These are phyloP conservation scores for Lentinula sp. DNA, from an alignment of 768 basidiomycete genomes.

Conservation along the genomic window DNA sequence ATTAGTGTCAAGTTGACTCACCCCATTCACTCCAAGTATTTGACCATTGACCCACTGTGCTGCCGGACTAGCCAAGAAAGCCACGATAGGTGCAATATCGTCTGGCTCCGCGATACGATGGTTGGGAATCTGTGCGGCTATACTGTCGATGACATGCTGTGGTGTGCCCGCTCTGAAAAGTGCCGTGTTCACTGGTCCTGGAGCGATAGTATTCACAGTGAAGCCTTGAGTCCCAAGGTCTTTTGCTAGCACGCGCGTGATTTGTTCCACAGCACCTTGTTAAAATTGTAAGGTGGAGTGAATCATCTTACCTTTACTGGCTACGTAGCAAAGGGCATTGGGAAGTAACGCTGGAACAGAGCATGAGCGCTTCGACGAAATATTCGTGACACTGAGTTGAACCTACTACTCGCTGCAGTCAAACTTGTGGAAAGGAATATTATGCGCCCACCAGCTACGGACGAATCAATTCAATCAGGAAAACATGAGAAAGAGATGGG, in stretches of 20 bases:
- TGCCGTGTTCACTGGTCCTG: slow-evolving; percentile 50
- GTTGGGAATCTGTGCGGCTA: slow-evolving; percentile 39
- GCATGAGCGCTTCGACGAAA: not conserved
- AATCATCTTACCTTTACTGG: slow-evolving; percentile 1
- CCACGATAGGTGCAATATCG: slow-evolving; percentile 48
- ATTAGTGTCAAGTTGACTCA: slow-evolving; percentile 18
- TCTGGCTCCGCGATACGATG: slow-evolving; percentile 44
- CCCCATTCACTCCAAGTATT: slow-evolving; percentile 51
- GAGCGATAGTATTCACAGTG: slow-evolving; percentile 53
- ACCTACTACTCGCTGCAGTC: slow-evolving; percentile 28
- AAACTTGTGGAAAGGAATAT: slow-evolving; percentile 54
- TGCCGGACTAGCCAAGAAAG: slow-evolving; percentile 45
- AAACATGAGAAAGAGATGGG: not conserved
- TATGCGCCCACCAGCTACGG: slow-evolving; percentile 43
- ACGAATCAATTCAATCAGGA: not conserved
- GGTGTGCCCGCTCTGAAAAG: slow-evolving; percentile 52
- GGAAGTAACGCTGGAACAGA: not conserved
- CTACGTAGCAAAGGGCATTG: slow-evolving; percentile 2
- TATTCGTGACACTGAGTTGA: not conserved
- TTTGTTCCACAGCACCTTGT: slow-evolving; percentile 44
- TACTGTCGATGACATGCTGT: slow-evolving; percentile 34
- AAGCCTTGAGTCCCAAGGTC: slow-evolving; percentile 47
- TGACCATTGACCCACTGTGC: slow-evolving; percentile 56
- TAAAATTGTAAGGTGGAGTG: not conserved
- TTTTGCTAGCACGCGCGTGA: slow-evolving; percentile 53